Evolutionary conservation across 495 filamentous ascomycete genomes (phyloP), one percentile per base, ranked within the genome.

Genomic region (Penicillium taxi): DNA sequence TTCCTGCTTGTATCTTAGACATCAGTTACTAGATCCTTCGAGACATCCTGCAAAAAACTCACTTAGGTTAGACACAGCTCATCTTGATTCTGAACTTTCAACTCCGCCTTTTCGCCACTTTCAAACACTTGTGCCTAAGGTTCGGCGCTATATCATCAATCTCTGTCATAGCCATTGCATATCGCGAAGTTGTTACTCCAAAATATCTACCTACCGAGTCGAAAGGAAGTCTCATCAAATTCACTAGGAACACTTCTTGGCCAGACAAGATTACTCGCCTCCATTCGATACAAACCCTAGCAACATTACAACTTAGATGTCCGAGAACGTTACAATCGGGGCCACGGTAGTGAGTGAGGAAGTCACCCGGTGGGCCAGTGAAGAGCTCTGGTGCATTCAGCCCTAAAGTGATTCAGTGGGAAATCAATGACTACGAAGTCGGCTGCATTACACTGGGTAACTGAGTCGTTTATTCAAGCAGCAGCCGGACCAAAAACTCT

Each of bases 331-430:
- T 14, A 64, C 51, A 2, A 66, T 68, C 24, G 64, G 64, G 9
- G 52, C 63, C 0, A 55, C 62, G 27, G 56, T 56, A 0, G 55
- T 65, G 21, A 54, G 59, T 12, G 55, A 66, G 44, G 49, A 39
- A 14, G 53, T 57, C 24, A 45, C 64, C n/a, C 6, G 64, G 64
- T 6, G 64, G 64, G 0, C 53, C 55, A 32, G 51, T 47, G 12
- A 51, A 46, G 35, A 61, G 55, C 29, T 48, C 44, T 9, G 47
- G 35, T 25, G 55, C 59, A 0, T 68, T 65, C 36, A 65, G 49
- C 21, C 61, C 64, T 4, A 49, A 61, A 0, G 52, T 68, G 9
- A 53, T 65, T 4, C 64, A 66, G 39, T 66, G 64, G 63, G 48
- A 41, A 32, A 56, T 55, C 42, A 50, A 44, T 17, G 26, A 48